Percentiles rank a stretch among this genome's conserved stretches.
Evolutionary conservation across 306 rosid genomes (phyloP).

Genomic region (Canavalia gladiata): DNA sequence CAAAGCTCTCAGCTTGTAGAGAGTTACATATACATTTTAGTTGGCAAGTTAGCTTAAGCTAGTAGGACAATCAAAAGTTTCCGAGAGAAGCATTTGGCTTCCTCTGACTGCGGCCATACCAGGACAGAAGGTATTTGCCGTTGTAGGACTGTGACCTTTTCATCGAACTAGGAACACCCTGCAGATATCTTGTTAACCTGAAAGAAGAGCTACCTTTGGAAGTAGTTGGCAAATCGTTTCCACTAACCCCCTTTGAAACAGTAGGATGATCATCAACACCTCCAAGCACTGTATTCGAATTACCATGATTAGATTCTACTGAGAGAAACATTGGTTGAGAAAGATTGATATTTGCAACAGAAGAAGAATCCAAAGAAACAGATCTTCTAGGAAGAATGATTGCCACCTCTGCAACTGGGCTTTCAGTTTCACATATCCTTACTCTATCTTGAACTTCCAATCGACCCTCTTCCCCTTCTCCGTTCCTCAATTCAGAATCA

Average conservation of each 20-base stretch:
- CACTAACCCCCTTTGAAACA: conserved; percentile 47
- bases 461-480: conserved; percentile 42
- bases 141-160: conserved; percentile 76
- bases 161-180: conserved; percentile 57
- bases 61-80: conserved; percentile 53
- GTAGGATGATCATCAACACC: conserved; percentile 11
- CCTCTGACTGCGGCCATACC: conserved; percentile 53
- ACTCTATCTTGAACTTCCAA: conserved; percentile 26
- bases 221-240: conserved; percentile 47
- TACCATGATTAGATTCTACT: conserved; percentile 28
- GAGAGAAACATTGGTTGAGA: conserved; percentile 39
- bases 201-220: conserved; percentile 65
- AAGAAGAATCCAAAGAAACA: conserved; percentile 67
- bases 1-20: conserved; percentile 54
- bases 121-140: conserved; percentile 58
- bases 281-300: conserved; percentile 37
- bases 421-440: conserved; percentile 29
- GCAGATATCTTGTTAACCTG: conserved; percentile 49
- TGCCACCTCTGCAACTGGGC: conserved; percentile 12
- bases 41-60: conserved; percentile 25
- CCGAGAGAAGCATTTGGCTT: conserved; percentile 54
- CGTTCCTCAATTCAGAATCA: conserved; percentile 53
- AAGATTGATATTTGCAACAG: conserved; percentile 56
- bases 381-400: conserved; percentile 61
- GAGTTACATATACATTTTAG: conserved; percentile 40